A percentile compares a stretch with the other conserved stretches of the same genome.
Conservation (phyloP, 371 early-diverging fungal genomes). For the Neoconidiobolus thromboides region DNA sequence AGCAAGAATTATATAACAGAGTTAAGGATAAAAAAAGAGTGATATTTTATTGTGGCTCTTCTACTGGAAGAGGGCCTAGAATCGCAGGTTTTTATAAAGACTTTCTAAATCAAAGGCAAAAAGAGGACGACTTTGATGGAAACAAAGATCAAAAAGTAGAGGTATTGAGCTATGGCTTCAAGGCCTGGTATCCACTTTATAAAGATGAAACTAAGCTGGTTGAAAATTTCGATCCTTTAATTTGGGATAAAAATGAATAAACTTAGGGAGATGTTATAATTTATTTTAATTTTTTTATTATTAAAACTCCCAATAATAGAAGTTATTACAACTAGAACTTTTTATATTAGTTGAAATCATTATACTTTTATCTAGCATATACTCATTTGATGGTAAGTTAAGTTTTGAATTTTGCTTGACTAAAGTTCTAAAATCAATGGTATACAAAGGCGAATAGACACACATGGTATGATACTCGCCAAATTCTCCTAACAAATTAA, state of each 20-base stretch:
- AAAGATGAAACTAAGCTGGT: conserved; percentile 30
- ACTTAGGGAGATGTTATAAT: too few species aligned
- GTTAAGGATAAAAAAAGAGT: conserved; percentile 26
- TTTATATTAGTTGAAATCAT: too few species aligned
- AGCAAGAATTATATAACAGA: too few species aligned
- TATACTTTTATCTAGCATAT: too few species aligned
- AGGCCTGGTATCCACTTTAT: conserved; percentile 38
- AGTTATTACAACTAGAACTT: too few species aligned
- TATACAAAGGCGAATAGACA: neutral
- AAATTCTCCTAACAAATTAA: neutral
- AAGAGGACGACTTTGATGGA: conserved; percentile 8
- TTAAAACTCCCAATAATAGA: too few species aligned
- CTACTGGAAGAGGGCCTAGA: conserved; percentile 69
- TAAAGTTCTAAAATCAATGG: neutral
- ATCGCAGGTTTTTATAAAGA: conserved; percentile 52
- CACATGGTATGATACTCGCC: neutral
- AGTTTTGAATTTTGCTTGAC: too few species aligned
- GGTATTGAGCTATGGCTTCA: conserved; percentile 50
- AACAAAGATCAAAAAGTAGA: conserved; percentile 23
- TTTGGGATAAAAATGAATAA: too few species aligned
- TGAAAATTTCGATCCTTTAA: conserved; percentile 28
- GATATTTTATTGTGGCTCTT: conserved; percentile 68
- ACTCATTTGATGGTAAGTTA: too few species aligned
- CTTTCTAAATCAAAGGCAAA: conserved; percentile 6
- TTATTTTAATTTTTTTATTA: too few species aligned